Base-by-base conservation (phyloP, 768 basidiomycete species). In the Mrakia hoshinonis region DNA sequence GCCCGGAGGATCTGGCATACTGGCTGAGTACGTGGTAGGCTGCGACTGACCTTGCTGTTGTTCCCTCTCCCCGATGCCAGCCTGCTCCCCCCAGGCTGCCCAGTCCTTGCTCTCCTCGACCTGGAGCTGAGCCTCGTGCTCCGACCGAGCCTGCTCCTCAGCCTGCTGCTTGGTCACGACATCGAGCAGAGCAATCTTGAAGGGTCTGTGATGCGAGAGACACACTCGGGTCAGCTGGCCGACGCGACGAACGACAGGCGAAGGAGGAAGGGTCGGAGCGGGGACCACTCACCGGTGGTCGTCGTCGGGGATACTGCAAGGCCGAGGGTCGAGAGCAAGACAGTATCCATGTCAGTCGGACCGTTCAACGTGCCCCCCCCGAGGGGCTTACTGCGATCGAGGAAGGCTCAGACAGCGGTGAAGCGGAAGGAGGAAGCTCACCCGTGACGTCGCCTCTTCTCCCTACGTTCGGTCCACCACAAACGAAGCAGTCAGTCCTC, bases 401-500 rank as follows among this genome's bases (percentile, higher is more conserved):
- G 34, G 26, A 34, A 49, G 20, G 29, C 2, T 12, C 12, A 26
- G 24, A 29, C 18, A 2, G 48, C 13, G 26, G 13, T 22, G 20
- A 4, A 47, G 18, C 31, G 7, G 26, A 49, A 66, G 47, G 64
- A 51, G 29, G 31, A 26, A 65, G 47, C 64, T 38, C 11, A 66
- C 64, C 64, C 64, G 31, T 34, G 47, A 66, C 64, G 48, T 31
- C 64, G n/a, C 31, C 64, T 24, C 64, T 66, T 66, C 47, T 66
- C 64, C 47, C 64, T 65, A 26, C 26, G 26, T 15, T 38, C 22
- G n/a, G 18, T 39, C 13, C 38, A 46, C n/a, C 62, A 46, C 22
- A 3, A 43, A 18, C 38, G 38, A 34, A 61, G 60, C 24, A 11
- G 31, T 60, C 11, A 18, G 11, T 9, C 29, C 6, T 39, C 39